Evolutionary conservation across 2,329 filamentous ascomycete genomes (phyloP).

Genomic region (Fusarium fracticaudum): DNA sequence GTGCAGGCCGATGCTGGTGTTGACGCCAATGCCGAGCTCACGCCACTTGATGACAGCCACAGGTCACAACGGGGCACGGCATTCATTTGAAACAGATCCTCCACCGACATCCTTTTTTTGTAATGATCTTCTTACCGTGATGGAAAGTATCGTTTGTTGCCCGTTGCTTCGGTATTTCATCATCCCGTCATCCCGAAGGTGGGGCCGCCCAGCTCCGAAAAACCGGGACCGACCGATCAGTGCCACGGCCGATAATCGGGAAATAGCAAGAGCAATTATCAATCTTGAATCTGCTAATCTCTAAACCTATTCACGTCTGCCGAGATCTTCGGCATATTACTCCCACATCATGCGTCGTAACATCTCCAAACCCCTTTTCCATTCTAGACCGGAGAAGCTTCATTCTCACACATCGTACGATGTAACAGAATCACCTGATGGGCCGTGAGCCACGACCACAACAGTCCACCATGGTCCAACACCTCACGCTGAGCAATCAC

Average conservation of each 20-base stretch:
- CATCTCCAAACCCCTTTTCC: neutral
- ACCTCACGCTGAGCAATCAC: neutral
- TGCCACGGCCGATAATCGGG: neutral
- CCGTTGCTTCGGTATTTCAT: neutral
- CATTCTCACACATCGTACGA: constrained; percentile 29
- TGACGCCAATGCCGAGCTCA: neutral
- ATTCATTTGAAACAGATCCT: neutral
- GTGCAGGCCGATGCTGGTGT: neutral
- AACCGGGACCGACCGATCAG: constrained; percentile 4
- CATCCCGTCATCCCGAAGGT: neutral
- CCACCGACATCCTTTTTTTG: neutral
- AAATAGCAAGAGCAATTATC: neutral
- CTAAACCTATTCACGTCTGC: neutral
- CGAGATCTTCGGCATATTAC: neutral
- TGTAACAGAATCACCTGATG: constrained; percentile 34
- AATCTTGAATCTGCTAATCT: neutral
- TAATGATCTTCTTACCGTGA: neutral
- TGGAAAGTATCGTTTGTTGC: neutral
- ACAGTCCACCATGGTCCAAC: constrained; percentile 36
- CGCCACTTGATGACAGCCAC: neutral
- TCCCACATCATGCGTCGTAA: neutral
- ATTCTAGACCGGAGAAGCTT: constrained; percentile 16
- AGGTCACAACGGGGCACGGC: accelerated
- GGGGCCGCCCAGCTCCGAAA: constrained; percentile 2
- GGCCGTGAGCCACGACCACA: constrained; percentile 17